Conservation (phyloP, 192 early-diverging fungal genomes). For the Borealophlyctis nickersoniae region DNA sequence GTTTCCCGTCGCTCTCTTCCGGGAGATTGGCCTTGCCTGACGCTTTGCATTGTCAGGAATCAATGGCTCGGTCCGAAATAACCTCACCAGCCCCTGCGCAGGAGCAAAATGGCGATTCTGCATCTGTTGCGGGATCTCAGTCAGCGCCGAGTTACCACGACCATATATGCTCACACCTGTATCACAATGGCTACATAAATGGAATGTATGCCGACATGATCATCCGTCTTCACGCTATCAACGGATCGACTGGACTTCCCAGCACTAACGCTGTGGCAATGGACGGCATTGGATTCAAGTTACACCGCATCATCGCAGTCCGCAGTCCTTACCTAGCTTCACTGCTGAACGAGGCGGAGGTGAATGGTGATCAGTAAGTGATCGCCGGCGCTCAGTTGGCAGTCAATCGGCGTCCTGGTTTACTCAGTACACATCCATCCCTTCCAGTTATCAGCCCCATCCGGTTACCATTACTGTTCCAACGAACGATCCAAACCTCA, state of each 20-base stretch:
- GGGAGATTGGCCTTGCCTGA: no score
- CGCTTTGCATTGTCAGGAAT: no score
- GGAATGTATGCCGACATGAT: conserved; percentile 48
- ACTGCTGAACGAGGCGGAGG: conserved; percentile 35
- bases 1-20: no score
- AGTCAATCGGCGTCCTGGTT: background rate
- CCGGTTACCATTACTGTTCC: conserved; percentile 33
- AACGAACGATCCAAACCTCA: conserved; percentile 49
- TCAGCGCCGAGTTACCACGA: conserved; percentile 42
- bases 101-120: no score
- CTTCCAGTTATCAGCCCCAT: conserved; percentile 5
- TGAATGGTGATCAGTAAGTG: conserved; percentile 25
- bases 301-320: conserved; percentile 51
- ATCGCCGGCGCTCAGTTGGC: background rate
- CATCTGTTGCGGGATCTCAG: no score
- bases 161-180: conserved; percentile 50
- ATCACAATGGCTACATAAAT: conserved; percentile 45
- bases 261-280: background rate
- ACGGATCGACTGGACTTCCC: conserved; percentile 6
- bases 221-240: conserved; percentile 31
- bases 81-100: no score
- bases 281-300: conserved; percentile 44
- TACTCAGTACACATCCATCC: background rate
- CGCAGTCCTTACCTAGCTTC: conserved; percentile 38
- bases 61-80: no score